A percentile compares a stretch with the other conserved stretches of the same genome.
These are phyloP conservation scores for Skeletonema marinoi DNA, from an alignment of 108 stramenopile species.

Conservation along the genomic window DNA sequence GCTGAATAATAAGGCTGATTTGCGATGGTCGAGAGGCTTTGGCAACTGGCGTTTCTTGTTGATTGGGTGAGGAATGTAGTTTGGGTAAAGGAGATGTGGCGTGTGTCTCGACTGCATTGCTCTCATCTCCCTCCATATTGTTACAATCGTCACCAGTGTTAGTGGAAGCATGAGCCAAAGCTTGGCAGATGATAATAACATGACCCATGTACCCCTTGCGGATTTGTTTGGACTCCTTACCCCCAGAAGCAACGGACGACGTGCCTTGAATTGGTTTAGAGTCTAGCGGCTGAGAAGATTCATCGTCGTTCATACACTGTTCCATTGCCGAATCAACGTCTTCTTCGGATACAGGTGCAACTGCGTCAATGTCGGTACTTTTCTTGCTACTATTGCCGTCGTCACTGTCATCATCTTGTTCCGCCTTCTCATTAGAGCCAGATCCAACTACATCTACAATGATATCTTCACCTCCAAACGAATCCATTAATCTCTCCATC, in stretches of 20 bases:
- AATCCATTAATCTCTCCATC: constrained; percentile 86
- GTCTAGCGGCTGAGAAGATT: not conserved
- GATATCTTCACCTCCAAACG: constrained; percentile 48
- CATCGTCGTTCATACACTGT: constrained; percentile 13
- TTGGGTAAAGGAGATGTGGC: not conserved
- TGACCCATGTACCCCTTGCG: constrained; percentile 94
- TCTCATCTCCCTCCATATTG: constrained; percentile 1
- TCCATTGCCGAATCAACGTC: constrained; percentile 73
- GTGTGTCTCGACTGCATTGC: not conserved
- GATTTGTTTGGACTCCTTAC: constrained; percentile 22
- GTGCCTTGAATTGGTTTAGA: not conserved
- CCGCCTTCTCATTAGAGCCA: constrained; percentile 9
- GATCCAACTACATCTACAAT: not conserved
- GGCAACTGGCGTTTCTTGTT: not conserved
- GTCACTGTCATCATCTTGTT: constrained; percentile 18
- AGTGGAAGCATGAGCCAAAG: constrained; percentile 75
- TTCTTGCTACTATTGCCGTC: constrained; percentile 33
- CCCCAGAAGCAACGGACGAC: not conserved
- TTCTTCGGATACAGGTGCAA: constrained; percentile 71
- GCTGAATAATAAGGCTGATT: constrained; percentile 18
- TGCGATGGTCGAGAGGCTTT: not conserved
- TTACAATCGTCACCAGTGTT: constrained; percentile 29
- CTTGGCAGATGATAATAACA: constrained; percentile 94
- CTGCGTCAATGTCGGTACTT: constrained; percentile 22
- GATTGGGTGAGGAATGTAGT: constrained; percentile 9